A percentile compares a stretch with the other conserved stretches of the same genome.
phyloP scores from a whole-genome alignment of 305 asterid species.

The Lippia alba region DNA sequence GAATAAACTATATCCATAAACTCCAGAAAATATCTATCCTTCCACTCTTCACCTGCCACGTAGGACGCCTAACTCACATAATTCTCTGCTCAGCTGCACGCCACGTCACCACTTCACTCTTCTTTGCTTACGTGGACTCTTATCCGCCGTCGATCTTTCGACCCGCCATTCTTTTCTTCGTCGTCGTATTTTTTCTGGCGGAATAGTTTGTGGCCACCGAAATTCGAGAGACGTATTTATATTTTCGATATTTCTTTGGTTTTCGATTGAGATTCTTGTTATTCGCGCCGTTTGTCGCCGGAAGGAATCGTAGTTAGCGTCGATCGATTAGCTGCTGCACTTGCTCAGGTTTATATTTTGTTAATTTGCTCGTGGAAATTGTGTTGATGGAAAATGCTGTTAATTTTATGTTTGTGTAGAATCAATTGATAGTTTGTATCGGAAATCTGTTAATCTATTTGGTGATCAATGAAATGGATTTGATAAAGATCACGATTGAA shows the following conservation, averaged over 20 bases:
- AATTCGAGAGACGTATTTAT: conserved; percentile 46
- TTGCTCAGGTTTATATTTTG: conserved; percentile 38
- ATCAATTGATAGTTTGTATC: neutral
- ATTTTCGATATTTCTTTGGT: conserved; percentile 27
- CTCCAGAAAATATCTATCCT: neutral
- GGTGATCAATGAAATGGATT: no score
- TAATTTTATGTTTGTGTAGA: neutral
- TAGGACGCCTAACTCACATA: conserved; percentile 20
- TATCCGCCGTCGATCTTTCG: conserved; percentile 39
- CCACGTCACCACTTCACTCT: conserved; percentile 50
- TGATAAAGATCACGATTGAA: no score
- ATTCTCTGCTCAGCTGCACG: conserved; percentile 15
- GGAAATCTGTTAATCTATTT: neutral
- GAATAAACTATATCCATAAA: conserved; percentile 47
- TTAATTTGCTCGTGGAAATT: neutral
- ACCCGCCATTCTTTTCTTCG: neutral
- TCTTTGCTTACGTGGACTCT: conserved; percentile 34
- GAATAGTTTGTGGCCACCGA: conserved; percentile 62
- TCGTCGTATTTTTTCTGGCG: conserved; percentile 40
- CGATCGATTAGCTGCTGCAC: conserved; percentile 10
- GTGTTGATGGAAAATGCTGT: neutral
- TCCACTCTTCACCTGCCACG: conserved; percentile 62
- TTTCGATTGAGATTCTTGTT: conserved; percentile 26
- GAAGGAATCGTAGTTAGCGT: conserved; percentile 4
- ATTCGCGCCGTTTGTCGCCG: conserved; percentile 37